These are phyloP conservation scores for Vitellaria paradoxa DNA, from an alignment of 179 eudicot species.

Conservation along the genomic window DNA sequence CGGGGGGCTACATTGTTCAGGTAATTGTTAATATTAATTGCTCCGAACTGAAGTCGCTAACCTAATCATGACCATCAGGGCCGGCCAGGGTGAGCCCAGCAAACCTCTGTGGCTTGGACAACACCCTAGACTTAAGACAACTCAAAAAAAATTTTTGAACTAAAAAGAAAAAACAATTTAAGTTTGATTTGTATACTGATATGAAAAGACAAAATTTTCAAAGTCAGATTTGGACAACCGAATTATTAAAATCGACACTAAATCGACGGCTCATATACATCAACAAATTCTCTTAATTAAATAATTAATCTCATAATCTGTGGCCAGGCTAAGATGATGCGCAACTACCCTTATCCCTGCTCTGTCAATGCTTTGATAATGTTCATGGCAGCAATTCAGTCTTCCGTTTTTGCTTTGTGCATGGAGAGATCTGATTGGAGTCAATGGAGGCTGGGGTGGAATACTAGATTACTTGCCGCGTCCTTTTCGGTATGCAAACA, in stretches of 20 bases:
- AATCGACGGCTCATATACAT: background rate
- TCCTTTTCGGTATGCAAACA: slow-evolving; percentile 30
- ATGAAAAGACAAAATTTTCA: too few relatives aligned
- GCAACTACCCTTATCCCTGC: slow-evolving; percentile 16
- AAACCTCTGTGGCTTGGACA: too few relatives aligned
- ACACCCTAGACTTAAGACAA: too few relatives aligned
- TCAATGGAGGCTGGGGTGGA: slow-evolving; percentile 44
- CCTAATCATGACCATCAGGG: too few relatives aligned
- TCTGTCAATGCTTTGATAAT: slow-evolving; percentile 47
- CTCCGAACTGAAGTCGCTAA: too few relatives aligned
- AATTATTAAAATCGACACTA: too few relatives aligned
- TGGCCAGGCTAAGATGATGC: slow-evolving; percentile 18
- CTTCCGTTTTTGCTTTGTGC: slow-evolving; percentile 21
- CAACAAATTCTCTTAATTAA: background rate
- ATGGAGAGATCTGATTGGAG: slow-evolving; percentile 32
- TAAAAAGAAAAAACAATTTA: too few relatives aligned
- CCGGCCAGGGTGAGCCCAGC: too few relatives aligned
- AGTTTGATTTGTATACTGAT: too few relatives aligned
- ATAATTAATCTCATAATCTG: background rate
- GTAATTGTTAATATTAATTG: slow-evolving; percentile 11
- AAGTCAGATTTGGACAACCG: too few relatives aligned
- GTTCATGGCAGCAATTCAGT: slow-evolving; percentile 32
- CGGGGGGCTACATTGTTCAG: slow-evolving; percentile 42
- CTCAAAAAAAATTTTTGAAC: too few relatives aligned
- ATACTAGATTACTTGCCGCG: slow-evolving; percentile 30